Evolutionary conservation across 2,329 filamentous ascomycete species (phyloP).

Genomic region (Diplodia corticola): DNA sequence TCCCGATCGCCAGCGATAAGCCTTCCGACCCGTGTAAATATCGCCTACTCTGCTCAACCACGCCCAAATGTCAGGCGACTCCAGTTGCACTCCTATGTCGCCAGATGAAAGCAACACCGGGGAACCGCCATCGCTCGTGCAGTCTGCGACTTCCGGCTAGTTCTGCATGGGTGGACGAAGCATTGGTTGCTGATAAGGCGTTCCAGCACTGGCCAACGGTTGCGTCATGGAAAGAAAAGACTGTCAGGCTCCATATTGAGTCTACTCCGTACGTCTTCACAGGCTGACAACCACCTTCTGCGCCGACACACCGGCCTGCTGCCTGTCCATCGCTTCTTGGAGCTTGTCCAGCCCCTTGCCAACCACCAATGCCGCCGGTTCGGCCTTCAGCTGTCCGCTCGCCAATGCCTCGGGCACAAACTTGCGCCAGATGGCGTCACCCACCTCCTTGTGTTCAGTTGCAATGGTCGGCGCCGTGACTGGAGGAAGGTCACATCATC

Average conservation of each 20-base stretch:
- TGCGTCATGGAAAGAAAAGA: neutral
- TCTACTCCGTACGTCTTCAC: neutral
- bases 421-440: conserved; percentile 37
- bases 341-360: conserved; percentile 33
- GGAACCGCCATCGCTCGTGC: no score
- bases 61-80: conserved; percentile 6
- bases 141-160: neutral
- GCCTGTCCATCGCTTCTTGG: conserved; percentile 30
- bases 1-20: neutral
- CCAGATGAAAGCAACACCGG: neutral
- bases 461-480: conserved; percentile 24
- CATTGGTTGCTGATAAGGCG: neutral
- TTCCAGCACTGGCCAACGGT: neutral
- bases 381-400: conserved; percentile 34
- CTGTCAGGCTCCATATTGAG: neutral
- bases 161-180: no score
- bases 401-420: conserved; percentile 37
- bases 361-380: conserved; percentile 33
- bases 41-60: conserved; percentile 1
- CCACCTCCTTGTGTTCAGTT: conserved; percentile 31
- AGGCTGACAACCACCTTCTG: conserved; percentile 41
- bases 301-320: conserved; percentile 39
- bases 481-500: neutral
- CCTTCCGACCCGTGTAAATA: conserved; percentile 8
- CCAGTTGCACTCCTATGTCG: neutral